These are phyloP conservation scores for Alternaria gaisen DNA, from an alignment of 2,329 filamentous ascomycete genomes.

Conservation along the genomic window DNA sequence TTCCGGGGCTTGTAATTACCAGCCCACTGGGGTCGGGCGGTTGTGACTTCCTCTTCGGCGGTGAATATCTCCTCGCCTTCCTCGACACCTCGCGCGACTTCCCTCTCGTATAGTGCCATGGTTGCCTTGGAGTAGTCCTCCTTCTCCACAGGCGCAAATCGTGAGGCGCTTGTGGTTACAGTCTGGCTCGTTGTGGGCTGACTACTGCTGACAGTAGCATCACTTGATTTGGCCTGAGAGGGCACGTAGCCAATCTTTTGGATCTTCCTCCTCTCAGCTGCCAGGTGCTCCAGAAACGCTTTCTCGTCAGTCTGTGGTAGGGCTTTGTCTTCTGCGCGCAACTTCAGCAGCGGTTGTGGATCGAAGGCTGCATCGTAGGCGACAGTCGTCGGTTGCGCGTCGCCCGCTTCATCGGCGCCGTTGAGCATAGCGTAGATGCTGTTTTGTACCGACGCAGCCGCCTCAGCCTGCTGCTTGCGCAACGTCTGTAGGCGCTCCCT, in stretches of 20 bases:
- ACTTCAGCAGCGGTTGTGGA: slow-evolving; percentile 71
- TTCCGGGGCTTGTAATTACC: slow-evolving; percentile 89
- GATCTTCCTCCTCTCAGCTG: slow-evolving; percentile 67
- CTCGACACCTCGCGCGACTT: slow-evolving; percentile 87
- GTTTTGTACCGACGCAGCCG: slow-evolving; percentile 65
- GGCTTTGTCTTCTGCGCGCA: slow-evolving; percentile 69
- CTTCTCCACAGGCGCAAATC: slow-evolving; percentile 74
- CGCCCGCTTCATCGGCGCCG: slow-evolving; percentile 8
- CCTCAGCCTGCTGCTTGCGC: slow-evolving; percentile 71
- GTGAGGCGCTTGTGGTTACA: slow-evolving; percentile 65
- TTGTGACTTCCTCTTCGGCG: slow-evolving; percentile 81
- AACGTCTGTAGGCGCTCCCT: slow-evolving; percentile 73
- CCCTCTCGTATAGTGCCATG: slow-evolving; percentile 88
- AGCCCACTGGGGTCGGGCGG: slow-evolving; percentile 77
- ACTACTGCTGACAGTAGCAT: slow-evolving; percentile 35
- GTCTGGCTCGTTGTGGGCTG: slow-evolving; percentile 50
- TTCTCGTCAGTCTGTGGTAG: slow-evolving; percentile 67
- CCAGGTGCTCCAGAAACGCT: slow-evolving; percentile 65
- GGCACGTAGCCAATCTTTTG: slow-evolving; percentile 74
- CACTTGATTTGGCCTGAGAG: slow-evolving; percentile 56
- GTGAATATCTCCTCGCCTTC: slow-evolving; percentile 97
- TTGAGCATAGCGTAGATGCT: slow-evolving; percentile 61
- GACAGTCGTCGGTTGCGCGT: slow-evolving; percentile 17
- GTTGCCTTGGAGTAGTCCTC: slow-evolving; percentile 88
- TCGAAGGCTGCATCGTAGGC: slow-evolving; percentile 61